Base-by-base conservation (phyloP, 345 rosid genomes). In the Eucalyptus albens region DNA sequence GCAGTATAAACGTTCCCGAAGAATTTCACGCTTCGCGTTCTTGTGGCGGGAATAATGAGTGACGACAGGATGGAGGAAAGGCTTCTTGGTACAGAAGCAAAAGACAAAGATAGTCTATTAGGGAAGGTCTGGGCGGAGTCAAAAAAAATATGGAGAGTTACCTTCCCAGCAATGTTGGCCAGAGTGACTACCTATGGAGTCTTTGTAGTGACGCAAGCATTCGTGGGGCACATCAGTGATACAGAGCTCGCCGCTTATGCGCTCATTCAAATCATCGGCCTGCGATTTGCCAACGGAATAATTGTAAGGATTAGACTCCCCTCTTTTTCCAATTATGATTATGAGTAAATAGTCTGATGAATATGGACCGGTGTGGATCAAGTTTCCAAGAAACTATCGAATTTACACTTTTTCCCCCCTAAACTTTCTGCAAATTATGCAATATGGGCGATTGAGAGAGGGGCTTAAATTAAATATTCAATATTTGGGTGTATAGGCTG, bases 191-290 rank as follows among this genome's bases (percentile, higher is more conserved):
- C 93, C 8, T 95, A 81, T 88, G 97, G 95, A 40, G 88, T 92
- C 86, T 53, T 94, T 85, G 93, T 95, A 47, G 94, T 93, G 11
- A 94, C 96, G 50, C 96, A 94, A 86, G 91, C 90, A 44, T 95
- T 94, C 87, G 88, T 94, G 86, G 96, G 97, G 3, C 96, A 92
- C 89, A 16, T 93, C 15, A 80, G 90, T 50, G 91, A 90, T 11
- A 26, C 90, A 5, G 92, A 94, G 24, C 94, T 95, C 8, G 96
- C 96, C 12, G 91, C 92, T 51, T 94, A 89, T 89, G 93, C 96
- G 17, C 94, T 95, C 67, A 50, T 93, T 3, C 96, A 93, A 85
- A 92, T 87, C 92, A 91, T 93, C 49, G 86, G 90, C 65, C 11
- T 95, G 3, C 89, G 94, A 11, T 95, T 95, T 87, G 83, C 89